Percentiles rank a stretch among this genome's conserved stretches.
phyloP scores from a whole-genome alignment of 148 eudicot genomes.

The Bassia scoparia region DNA sequence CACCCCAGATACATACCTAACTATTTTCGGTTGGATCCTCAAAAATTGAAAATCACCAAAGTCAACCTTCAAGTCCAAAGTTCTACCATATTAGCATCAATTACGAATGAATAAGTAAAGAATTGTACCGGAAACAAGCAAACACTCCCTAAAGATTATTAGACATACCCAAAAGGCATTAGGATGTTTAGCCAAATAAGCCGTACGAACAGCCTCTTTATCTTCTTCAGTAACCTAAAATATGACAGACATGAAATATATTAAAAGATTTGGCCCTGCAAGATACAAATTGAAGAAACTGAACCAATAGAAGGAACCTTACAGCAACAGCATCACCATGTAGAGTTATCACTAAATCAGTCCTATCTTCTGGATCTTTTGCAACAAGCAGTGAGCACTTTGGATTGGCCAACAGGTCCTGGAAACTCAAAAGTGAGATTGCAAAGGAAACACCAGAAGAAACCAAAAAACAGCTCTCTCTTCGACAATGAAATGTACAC shows the following conservation, averaged over 20 bases:
- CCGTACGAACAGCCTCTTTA: constrained; percentile 52
- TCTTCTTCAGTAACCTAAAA: constrained; percentile 61
- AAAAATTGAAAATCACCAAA: constrained; percentile 94
- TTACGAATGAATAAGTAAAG: neutral
- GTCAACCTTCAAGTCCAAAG: constrained; percentile 66
- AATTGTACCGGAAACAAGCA: constrained; percentile 7
- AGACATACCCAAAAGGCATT: constrained; percentile 81
- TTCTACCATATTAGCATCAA: constrained; percentile 22
- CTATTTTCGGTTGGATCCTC: constrained; percentile 79
- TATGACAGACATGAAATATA: constrained; percentile 3
- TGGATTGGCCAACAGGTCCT: constrained; percentile 81
- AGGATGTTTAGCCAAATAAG: constrained; percentile 89
- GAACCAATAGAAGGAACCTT: constrained; percentile 30
- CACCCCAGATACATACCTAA: constrained; percentile 86
- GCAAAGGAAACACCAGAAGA: neutral
- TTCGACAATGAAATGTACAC: neutral
- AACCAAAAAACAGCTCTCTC: neutral
- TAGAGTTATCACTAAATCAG: constrained; percentile 78
- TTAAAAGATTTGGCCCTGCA: neutral
- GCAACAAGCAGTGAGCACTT: constrained; percentile 89
- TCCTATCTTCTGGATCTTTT: constrained; percentile 92
- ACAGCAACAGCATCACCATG: constrained; percentile 92
- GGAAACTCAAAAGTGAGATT: constrained; percentile 29
- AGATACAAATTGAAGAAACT: neutral
- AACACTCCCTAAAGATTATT: neutral